These are phyloP conservation scores for Fusarium sp. DNA, from an alignment of 2,329 filamentous ascomycete genomes.

Conservation along the genomic window DNA sequence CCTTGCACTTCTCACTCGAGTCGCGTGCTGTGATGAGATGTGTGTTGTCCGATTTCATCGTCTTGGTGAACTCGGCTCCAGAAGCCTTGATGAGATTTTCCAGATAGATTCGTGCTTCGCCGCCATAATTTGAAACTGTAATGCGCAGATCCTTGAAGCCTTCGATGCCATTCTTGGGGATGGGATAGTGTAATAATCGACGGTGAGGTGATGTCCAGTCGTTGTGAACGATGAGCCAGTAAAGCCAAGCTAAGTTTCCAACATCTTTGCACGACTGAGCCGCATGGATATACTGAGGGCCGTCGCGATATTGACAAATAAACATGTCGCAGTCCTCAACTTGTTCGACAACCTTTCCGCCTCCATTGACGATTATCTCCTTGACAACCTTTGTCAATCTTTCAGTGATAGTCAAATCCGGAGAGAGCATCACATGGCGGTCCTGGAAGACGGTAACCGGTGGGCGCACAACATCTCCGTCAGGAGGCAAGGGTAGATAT, in stretches of 20 bases:
- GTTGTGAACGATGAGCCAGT: conserved; percentile 90
- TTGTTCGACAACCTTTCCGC: conserved; percentile 76
- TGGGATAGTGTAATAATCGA: conserved; percentile 89
- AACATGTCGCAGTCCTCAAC: conserved; percentile 84
- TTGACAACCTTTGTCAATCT: conserved; percentile 78
- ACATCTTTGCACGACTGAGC: conserved; percentile 85
- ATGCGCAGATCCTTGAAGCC: conserved; percentile 85
- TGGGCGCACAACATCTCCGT: conserved; percentile 60
- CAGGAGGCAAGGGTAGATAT: conserved; percentile 60
- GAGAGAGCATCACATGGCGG: conserved; percentile 82
- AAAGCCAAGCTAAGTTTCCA: conserved; percentile 94
- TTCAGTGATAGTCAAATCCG: conserved; percentile 79
- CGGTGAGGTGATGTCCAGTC: conserved; percentile 88
- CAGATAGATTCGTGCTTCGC: conserved; percentile 92
- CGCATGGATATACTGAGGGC: conserved; percentile 81
- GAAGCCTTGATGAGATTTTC: conserved; percentile 90
- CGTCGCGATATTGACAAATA: conserved; percentile 89
- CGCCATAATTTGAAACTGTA: conserved; percentile 96
- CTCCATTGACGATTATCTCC: conserved; percentile 78
- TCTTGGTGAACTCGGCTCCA: conserved; percentile 93
- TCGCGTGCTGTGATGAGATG: conserved; percentile 94
- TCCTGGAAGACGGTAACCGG: conserved; percentile 82
- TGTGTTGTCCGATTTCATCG: conserved; percentile 94
- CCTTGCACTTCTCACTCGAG: conserved; percentile 92
- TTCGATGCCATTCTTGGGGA: conserved; percentile 81